These are phyloP conservation scores for Bryopsis sp. DNA, from an alignment of 139 green algal species.

Conservation along the genomic window DNA sequence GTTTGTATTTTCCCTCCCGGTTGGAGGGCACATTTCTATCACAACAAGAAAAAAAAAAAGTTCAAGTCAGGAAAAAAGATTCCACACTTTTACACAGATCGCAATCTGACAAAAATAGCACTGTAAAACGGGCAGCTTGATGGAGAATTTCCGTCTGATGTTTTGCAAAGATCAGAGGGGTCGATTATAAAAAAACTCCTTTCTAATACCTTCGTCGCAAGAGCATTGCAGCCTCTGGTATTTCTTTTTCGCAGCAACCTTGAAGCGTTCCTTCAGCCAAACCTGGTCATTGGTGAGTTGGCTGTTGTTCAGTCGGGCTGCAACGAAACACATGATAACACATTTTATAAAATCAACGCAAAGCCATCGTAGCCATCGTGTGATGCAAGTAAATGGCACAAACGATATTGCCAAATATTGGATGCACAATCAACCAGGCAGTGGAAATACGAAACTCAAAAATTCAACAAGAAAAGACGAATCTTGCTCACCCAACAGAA, in stretches of 20 bases:
- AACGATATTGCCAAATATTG: background rate
- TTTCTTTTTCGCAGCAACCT: slow-evolving; percentile 4
- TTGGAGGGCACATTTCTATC: no score
- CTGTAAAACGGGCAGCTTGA: background rate
- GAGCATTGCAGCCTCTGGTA: slow-evolving; percentile 6
- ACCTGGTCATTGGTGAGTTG: background rate
- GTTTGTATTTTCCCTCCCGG: no score
- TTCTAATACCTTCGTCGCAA: slow-evolving; percentile 1
- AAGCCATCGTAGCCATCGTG: background rate
- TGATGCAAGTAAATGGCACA: background rate
- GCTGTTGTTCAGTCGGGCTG: background rate
- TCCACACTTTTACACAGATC: background rate
- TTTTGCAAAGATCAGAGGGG: no score
- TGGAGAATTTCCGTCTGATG: background rate
- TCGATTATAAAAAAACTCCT: background rate
- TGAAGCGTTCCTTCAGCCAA: slow-evolving; percentile 8
- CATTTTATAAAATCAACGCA: background rate
- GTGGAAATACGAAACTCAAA: background rate
- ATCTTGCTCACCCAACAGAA: background rate
- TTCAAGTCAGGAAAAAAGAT: background rate
- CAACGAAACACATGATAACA: background rate
- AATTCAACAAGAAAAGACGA: background rate
- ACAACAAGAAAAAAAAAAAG: background rate
- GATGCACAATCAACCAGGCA: background rate
- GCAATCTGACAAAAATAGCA: background rate